Percentiles rank a stretch among this genome's conserved stretches.
Conservation (phyloP, 495 filamentous ascomycete species). For the Neurospora sp. region DNA sequence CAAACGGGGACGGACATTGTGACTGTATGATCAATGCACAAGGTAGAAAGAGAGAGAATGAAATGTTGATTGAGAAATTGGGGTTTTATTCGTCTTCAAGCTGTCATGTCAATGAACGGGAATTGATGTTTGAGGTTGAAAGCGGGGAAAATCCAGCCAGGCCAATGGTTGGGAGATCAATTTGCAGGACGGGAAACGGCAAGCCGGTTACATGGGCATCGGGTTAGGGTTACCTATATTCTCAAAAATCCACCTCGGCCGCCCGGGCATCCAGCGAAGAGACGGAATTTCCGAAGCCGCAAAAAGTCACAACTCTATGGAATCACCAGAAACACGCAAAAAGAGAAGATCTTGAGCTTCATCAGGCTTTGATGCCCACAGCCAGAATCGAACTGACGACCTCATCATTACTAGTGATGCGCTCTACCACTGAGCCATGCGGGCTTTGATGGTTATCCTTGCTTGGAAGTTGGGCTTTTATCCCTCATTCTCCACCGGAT, state of each 20-base stretch:
- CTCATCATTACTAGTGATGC: neutral
- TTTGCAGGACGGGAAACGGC: neutral
- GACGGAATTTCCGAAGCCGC: neutral
- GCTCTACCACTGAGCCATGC: neutral
- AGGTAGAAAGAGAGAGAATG: neutral
- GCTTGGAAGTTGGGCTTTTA: neutral
- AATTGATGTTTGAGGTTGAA: neutral
- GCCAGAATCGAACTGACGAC: neutral
- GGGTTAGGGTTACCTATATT: neutral
- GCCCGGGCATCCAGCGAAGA: neutral
- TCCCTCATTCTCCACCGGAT: neutral
- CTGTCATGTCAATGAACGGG: neutral
- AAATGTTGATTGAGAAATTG: neutral
- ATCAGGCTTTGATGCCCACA: neutral
- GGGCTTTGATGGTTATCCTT: neutral
- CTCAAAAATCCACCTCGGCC: neutral
- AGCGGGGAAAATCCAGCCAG: neutral
- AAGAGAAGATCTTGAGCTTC: neutral
- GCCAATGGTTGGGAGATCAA: neutral
- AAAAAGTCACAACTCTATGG: neutral
- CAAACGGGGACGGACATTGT: conserved; percentile 11
- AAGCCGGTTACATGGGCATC: neutral
- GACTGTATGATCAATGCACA: neutral
- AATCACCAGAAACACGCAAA: neutral
- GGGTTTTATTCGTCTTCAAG: neutral